phyloP scores from a whole-genome alignment of 2,329 filamentous ascomycete species.

The Colletotrichum sp. region DNA sequence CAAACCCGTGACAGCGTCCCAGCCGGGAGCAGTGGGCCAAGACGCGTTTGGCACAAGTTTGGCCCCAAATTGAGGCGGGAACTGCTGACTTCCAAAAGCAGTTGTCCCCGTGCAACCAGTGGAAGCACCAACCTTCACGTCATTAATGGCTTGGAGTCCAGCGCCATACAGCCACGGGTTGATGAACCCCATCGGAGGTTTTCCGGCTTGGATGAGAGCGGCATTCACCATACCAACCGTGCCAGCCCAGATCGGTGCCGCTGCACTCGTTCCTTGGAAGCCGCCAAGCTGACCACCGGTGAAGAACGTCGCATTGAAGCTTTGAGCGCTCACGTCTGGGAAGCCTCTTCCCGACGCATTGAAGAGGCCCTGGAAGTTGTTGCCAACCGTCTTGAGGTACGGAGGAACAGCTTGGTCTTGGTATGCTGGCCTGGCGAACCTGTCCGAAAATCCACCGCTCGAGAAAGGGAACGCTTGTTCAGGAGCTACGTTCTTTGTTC shows the following conservation, averaged over 20 bases:
- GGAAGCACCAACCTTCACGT: constrained; percentile 38
- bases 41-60: constrained; percentile 30
- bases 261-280: constrained; percentile 44
- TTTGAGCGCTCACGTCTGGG: constrained; percentile 61
- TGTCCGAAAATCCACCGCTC: constrained; percentile 53
- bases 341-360: constrained; percentile 58
- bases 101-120: constrained; percentile 35
- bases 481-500: constrained; percentile 53
- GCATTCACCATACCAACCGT: constrained; percentile 70
- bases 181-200: constrained; percentile 61
- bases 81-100: not conserved
- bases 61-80: constrained; percentile 25
- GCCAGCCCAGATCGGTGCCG: constrained; percentile 65
- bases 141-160: constrained; percentile 34
- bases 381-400: constrained; percentile 48
- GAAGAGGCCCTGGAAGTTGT: constrained; percentile 51
- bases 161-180: constrained; percentile 64
- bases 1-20: constrained; percentile 44
- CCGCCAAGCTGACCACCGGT: constrained; percentile 26
- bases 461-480: constrained; percentile 59
- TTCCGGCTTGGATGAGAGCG: constrained; percentile 57
- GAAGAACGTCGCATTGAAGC: constrained; percentile 23
- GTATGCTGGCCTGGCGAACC: constrained; percentile 47
- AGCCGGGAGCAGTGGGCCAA: constrained; percentile 33
- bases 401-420: constrained; percentile 48